Evolutionary conservation across 352 stramenopile genomes (phyloP).

Genomic region (Pythium rhizo-oryzae): DNA sequence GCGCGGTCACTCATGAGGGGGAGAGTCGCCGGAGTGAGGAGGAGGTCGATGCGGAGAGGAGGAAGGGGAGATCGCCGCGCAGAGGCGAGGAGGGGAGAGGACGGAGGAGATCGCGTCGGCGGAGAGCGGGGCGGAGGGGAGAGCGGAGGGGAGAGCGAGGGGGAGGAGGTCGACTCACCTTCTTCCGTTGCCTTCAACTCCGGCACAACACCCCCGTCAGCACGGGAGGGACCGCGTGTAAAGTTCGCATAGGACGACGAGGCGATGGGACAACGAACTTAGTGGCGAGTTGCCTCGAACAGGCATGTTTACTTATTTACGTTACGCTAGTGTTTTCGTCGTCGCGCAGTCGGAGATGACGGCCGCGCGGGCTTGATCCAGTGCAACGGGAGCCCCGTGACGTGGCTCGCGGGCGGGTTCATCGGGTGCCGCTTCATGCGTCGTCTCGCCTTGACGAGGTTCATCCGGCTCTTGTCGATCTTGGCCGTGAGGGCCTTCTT

Average conservation of each 20-base stretch:
- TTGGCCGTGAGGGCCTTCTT: constrained; percentile 28
- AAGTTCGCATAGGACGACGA: constrained; percentile 16
- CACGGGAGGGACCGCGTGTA: constrained; percentile 6
- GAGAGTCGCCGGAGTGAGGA: background rate
- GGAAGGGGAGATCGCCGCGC: background rate
- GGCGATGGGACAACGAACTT: constrained; percentile 23
- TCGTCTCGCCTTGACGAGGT: constrained; percentile 25
- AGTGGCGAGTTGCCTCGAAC: background rate
- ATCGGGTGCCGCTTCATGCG: constrained; percentile 23
- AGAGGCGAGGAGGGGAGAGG: background rate
- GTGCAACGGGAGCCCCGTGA: constrained; percentile 27
- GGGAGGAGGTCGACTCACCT: too few species aligned
- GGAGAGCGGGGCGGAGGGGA: background rate
- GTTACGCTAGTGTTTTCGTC: background rate
- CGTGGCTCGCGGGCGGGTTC: constrained; percentile 5
- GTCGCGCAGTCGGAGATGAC: constrained; percentile 1
- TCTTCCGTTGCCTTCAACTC: constrained; percentile 33
- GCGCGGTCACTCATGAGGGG: constrained; percentile 24
- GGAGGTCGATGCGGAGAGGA: background rate
- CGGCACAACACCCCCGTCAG: constrained; percentile 9
- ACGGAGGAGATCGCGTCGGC: background rate
- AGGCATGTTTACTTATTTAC: constrained; percentile 7
- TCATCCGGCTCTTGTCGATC: constrained; percentile 20
- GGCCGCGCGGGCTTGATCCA: constrained; percentile 27
- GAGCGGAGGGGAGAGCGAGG: background rate